phyloP scores from a whole-genome alignment of 768 basidiomycete species.

The Tephrocybe rancida region DNA sequence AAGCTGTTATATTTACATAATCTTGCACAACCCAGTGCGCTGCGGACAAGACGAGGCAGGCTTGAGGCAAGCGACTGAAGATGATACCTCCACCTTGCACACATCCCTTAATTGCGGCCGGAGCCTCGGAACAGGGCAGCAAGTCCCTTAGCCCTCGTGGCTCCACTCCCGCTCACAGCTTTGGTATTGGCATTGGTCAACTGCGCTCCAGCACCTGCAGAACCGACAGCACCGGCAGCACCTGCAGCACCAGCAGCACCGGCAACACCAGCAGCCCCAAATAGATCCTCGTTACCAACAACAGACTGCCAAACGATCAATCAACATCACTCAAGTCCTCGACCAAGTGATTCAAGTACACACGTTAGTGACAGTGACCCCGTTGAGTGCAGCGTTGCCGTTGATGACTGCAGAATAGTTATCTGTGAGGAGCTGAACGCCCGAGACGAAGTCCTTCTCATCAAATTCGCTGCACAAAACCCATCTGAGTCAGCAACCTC shows the following conservation, averaged over 20 bases:
- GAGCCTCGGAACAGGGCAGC: not conserved
- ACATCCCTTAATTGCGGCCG: too few species aligned
- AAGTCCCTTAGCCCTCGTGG: not conserved
- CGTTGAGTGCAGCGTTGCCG: conserved; percentile 18
- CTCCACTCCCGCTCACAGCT: not conserved
- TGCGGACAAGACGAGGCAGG: not conserved
- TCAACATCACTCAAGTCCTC: not conserved
- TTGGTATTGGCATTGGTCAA: not conserved
- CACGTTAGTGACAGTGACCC: conserved; percentile 23
- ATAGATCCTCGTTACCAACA: conserved; percentile 24
- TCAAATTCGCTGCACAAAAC: conserved; percentile 25
- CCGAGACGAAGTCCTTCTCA: conserved; percentile 26
- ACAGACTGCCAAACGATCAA: conserved; percentile 14
- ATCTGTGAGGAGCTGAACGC: conserved; percentile 27
- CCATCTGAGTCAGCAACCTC: not conserved
- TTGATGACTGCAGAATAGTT: conserved; percentile 22
- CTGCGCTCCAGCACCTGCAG: not conserved
- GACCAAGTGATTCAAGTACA: not conserved
- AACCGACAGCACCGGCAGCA: not conserved
- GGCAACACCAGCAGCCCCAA: conserved; percentile 8
- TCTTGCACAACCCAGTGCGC: not conserved
- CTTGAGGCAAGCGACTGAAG: too few species aligned
- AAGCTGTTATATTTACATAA: too few species aligned
- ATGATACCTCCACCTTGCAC: too few species aligned
- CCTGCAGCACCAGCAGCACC: not conserved